Evolutionary conservation across 805 yeast species (phyloP), one percentile per base, ranked within the genome.

Genomic region (Saccharomycopsis microspora): DNA sequence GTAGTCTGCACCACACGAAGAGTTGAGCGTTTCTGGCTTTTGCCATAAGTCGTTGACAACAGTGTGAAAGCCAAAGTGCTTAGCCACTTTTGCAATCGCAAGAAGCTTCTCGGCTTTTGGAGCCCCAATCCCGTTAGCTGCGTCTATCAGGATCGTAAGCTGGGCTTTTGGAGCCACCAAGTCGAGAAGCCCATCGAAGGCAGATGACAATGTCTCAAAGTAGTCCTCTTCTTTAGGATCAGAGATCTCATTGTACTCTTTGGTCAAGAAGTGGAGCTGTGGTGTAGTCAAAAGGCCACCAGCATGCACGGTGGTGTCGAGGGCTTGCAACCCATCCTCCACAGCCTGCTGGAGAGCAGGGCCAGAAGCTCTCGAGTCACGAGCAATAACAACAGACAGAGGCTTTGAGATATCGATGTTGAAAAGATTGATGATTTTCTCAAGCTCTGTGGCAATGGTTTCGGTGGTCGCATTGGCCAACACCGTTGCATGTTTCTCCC

Each of bases 71-170:
- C 69, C 62, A 11, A 85, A 60, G 19, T 66, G 36, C 36, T 34
- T 34, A 3, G 8, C 8, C 10, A 9, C 36, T 8, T n/a, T n/a
- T 9, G 8, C n/a, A n/a, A 34, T 34, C 34, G 64, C 62, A 29
- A 76, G 64, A 49, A 89, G 64, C 29, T 70, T 67, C 29, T 62
- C 58, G 31, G 80, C 68, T 60, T 84, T 83, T 27, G 85, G 84
- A 1, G 88, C 95, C 11, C 98, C 98, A 38, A 93, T 85, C n/a
- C 98, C 98, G 61, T 93, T 93, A 5, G 98, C 98, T 38, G 88
- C 80, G 65, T 93, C 98, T 19, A 93, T 77, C 2, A 80, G 74
- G 55, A 89, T 70, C 30, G 65, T 60, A 36, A 77, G 66, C 39
- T 58, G 50, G 4, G 55, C 45, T n/a, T 56, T 44, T 34, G 55